A percentile compares a stretch with the other conserved stretches of the same genome.
These are phyloP conservation scores for Leptographium lundbergii DNA, from an alignment of 2,329 filamentous ascomycete genomes.

Conservation along the genomic window DNA sequence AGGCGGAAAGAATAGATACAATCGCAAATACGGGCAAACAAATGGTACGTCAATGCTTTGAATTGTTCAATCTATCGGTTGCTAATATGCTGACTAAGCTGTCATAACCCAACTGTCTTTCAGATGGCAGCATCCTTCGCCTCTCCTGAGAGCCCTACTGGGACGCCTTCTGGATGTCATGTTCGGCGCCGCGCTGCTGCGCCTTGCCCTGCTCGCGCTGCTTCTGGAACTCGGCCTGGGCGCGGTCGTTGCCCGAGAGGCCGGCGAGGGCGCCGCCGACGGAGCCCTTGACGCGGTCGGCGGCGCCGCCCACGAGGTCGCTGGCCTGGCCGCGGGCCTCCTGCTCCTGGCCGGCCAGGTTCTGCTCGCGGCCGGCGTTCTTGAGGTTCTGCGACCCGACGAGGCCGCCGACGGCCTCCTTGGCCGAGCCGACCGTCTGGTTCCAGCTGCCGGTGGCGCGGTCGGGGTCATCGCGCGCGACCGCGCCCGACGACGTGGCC, in stretches of 20 bases:
- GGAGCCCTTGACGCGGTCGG: constrained; percentile 51
- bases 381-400: constrained; percentile 62
- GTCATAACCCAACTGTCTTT: not conserved
- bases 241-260: constrained; percentile 55
- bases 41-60: too few relatives aligned
- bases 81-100: not conserved
- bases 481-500: constrained; percentile 55
- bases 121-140: not conserved
- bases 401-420: constrained; percentile 67
- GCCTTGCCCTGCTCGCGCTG: constrained; percentile 72
- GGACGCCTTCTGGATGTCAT: constrained; percentile 61
- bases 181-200: constrained; percentile 69
- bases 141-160: too few relatives aligned
- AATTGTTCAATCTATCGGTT: too few relatives aligned
- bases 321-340: constrained; percentile 73
- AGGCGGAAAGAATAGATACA: too few relatives aligned
- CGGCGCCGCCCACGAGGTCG: constrained; percentile 57
- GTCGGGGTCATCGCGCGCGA: constrained; percentile 59
- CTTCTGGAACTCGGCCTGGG: constrained; percentile 51
- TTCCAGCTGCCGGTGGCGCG: constrained; percentile 67
- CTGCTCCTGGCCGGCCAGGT: constrained; percentile 64
- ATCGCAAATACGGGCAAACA: too few relatives aligned
- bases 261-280: constrained; percentile 60
- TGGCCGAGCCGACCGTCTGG: constrained; percentile 77
- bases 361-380: constrained; percentile 62